A percentile compares a stretch with the other conserved stretches of the same genome.
Evolutionary conservation across 805 yeast genomes (phyloP).

Genomic region (Kodamaea lidongshanica): DNA sequence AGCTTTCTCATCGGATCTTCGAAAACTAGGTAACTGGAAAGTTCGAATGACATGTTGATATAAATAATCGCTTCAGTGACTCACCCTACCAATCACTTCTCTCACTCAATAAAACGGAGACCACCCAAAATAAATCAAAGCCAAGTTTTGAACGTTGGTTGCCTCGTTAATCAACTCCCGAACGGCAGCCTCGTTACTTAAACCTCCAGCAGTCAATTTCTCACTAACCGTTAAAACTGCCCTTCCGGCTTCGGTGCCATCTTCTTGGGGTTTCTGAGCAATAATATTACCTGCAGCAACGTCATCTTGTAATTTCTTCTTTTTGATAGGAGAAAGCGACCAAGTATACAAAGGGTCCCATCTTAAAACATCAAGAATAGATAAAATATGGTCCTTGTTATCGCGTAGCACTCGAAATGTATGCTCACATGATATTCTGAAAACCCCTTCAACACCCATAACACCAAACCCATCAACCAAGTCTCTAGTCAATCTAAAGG

Average conservation of each 20-base stretch:
- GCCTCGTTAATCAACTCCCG: constrained; percentile 79
- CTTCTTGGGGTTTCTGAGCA: constrained; percentile 23
- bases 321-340: constrained; percentile 74
- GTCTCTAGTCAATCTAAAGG: constrained; percentile 86
- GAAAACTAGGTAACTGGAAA: too few relatives aligned
- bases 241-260: constrained; percentile 68
- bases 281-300: constrained; percentile 14
- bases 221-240: constrained; percentile 69
- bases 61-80: too few relatives aligned
- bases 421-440: constrained; percentile 65
- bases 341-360: constrained; percentile 94
- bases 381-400: constrained; percentile 63
- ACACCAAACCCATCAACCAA: constrained; percentile 90
- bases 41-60: too few relatives aligned
- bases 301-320: constrained; percentile 46
- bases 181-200: constrained; percentile 80
- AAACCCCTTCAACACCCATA: constrained; percentile 76
- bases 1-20: too few relatives aligned
- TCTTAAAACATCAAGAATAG: constrained; percentile 76
- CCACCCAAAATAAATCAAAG: constrained; percentile 81
- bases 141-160: constrained; percentile 56
- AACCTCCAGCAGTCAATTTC: constrained; percentile 58
- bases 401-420: constrained; percentile 61
- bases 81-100: neutral
- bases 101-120: constrained; percentile 54